Evolutionary conservation across 2,329 filamentous ascomycete genomes (phyloP), one percentile per base, ranked within the genome.

Genomic region (Rasamsonia emersonii): DNA sequence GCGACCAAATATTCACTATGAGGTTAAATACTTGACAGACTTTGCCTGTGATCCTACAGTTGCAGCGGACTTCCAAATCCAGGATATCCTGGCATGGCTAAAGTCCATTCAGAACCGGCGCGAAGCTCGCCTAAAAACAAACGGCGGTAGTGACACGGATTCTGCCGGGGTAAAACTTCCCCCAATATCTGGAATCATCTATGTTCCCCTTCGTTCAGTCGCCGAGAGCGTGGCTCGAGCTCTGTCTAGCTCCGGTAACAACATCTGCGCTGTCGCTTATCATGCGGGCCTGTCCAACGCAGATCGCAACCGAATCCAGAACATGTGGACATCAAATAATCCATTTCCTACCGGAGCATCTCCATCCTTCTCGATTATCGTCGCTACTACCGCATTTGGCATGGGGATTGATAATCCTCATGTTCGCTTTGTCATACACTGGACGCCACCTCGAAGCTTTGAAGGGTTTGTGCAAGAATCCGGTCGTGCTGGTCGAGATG

Each of bases 331-430:
- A 17, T 49, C 52, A 2, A 46, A 50, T 5, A 30, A 36, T n/a
- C 38, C 32, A 8, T 11, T 19, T 15, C 15, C 32, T 7, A 24
- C 44, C 14, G 40, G 40, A n/a, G 32, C 42, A 53, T 68, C 73
- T 16, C 29, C 32, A 6, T 82, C 82, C 1, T 94, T 91, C 60
- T 86, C 91, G 54, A 77, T 96, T 29, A 89, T 96, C 39, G 86
- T 95, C 17, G 89, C 89, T 2, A 96, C 89, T 0, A 96, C 86
- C 1, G 89, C 89, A 0, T 96, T 96, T 49, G 89, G 89, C 2
- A 96, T 96, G 89, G 89, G 89, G 16, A 95, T 96, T 42, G 88
- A 96, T 58, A 95, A 95, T 58, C 78, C 91, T 32, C 82, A 93
- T 46, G 89, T 96, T 8, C 82, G 89, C 3, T 95, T 95, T 48